phyloP scores from a whole-genome alignment of 352 stramenopile genomes.

The Phytophthora constricta region DNA sequence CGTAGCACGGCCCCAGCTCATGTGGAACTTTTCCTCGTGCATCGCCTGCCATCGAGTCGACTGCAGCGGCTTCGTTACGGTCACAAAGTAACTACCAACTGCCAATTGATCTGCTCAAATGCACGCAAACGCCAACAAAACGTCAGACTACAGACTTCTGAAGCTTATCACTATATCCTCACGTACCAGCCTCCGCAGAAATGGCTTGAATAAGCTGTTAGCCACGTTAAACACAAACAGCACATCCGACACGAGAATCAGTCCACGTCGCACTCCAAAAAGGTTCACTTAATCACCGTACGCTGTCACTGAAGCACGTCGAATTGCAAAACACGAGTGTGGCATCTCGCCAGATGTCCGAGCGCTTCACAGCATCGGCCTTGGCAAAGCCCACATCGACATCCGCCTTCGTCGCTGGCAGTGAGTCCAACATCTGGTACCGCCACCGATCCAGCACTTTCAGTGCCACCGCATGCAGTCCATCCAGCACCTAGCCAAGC shows the following conservation, averaged over 20 bases:
- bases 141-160: not conserved
- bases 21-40: conserved; percentile 65
- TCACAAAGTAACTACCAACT: conserved; percentile 66
- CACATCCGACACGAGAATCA: not conserved
- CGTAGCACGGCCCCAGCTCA: conserved; percentile 71
- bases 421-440: conserved; percentile 63
- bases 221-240: not conserved
- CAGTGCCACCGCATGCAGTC: conserved; percentile 64
- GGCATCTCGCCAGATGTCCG: conserved; percentile 60
- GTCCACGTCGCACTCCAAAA: not conserved
- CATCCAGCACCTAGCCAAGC: conserved; percentile 48
- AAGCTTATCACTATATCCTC: too few species aligned
- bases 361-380: conserved; percentile 48
- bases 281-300: conserved; percentile 18
- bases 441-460: conserved; percentile 71
- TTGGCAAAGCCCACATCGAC: conserved; percentile 66
- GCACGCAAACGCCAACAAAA: not conserved
- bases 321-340: conserved; percentile 74
- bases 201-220: conserved; percentile 41
- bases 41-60: conserved; percentile 68
- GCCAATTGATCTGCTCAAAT: conserved; percentile 53
- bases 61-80: conserved; percentile 61
- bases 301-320: conserved; percentile 76
- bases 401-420: conserved; percentile 56
- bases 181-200: conserved; percentile 40